Base-by-base conservation (phyloP, 1,284 basidiomycete genomes). In the Mrakiaceae sp. region DNA sequence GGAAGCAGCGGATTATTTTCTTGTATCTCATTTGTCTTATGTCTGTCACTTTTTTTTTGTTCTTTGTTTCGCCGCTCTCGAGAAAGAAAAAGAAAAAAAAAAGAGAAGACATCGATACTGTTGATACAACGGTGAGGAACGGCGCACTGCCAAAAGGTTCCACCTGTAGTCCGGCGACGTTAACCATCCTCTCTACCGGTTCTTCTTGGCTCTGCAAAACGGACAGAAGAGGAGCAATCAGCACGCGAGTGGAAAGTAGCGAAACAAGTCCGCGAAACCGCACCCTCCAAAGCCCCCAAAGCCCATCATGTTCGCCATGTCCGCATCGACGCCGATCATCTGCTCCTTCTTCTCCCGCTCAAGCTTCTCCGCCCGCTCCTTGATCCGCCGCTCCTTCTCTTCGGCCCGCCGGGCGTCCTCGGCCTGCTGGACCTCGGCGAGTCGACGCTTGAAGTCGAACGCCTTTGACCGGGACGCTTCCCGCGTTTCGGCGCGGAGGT, bases 391-490 rank as follows among this genome's bases (percentile, higher is more conserved):
- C 67, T 88, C 82, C 83, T 90, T 88, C 69, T 88, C 84, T 63
- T 73, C 70, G 40, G 75, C 67, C 56, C 72, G 56, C 65, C 75
- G 70, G 27, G 63, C 68, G 60, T 69, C 68, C 58, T 74, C 71
- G 16, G 84, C 84, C 16, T 83, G 84, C 68, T 85, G 86, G 66
- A 98, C 86, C 70, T 91, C 87, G 39, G 85, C 84, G 5, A 99
- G 77, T 9, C 96, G 86, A 71, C 87, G 79, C 70, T 93, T 87
- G 76, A 99, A 99, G 77, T 98, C 95, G 72, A 87, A 99, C 39
- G 85, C 83, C 73, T 94, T 93, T 0, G 89, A 87, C 42, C 81
- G 80, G 0, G 90, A 85, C 7, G 84, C 84, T 57, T 87, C 85
- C 67, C 85, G 86, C 4, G 90, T 91, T 74, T 85, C 85, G 74